Evolutionary conservation across 2,329 filamentous ascomycete species (phyloP), one percentile per base, ranked within the genome.

Genomic region (Fusarium cyanostomum): DNA sequence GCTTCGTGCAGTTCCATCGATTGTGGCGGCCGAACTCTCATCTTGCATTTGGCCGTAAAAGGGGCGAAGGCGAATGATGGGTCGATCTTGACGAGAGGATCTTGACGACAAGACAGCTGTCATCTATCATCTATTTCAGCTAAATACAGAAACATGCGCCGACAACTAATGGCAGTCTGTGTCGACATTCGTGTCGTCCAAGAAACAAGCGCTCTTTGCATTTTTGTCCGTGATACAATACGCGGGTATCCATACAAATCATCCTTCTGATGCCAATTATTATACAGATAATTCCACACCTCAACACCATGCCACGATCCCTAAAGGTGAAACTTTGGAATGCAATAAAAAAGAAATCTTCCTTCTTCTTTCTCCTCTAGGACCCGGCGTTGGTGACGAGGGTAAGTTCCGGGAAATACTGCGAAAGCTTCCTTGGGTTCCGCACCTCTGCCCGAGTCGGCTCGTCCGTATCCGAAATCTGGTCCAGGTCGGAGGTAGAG

Each of bases 391-490:
- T 45, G 12, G 61, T 44, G 18, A 61, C 60, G 30, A 71, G 57
- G 2, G 61, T 64, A 34, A 73, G 64, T 33, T 73, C 71, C 7
- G 71, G 71, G 37, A 73, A 73, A 52, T 66, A 72, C 48, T 71
- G 71, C 31, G 71, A 73, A 49, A 73, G 66, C 57, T 73, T 73
- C 54, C 66, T 71, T 16, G 70, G 67, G 30, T 67, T 72, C 8
- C 65, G 68, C 26, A 68, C 64, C 3, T 71, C 69, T 42, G 68
- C 59, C 38, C 67, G 58, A 4, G 60, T 56, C 15, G 71, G 67
- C 50, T 72, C 71, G 28, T 73, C 71, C 8, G 61, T 67, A 11
- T 72, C 71, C 5, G 71, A 72, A 16, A 66, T 56, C 18, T 67
- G 66, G 18, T 72, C 70, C 13, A 60, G 26, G 30, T 70, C 61